Percentiles rank a stretch among this genome's conserved stretches.
Evolutionary conservation across 495 filamentous ascomycete genomes (phyloP).

Genomic region (Usnea hakonensis): DNA sequence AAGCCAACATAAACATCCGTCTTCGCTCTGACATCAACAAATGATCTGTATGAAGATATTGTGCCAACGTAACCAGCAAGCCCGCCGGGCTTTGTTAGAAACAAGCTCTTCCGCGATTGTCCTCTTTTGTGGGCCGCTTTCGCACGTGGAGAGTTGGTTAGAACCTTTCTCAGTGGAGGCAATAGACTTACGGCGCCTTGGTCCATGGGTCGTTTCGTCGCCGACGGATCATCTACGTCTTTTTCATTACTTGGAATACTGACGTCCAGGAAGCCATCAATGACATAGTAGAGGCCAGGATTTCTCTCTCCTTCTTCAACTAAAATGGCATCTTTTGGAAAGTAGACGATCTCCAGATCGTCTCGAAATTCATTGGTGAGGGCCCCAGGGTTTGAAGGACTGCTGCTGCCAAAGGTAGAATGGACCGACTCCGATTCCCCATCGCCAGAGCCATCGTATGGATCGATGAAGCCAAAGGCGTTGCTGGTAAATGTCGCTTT

Average conservation of each 20-base stretch:
- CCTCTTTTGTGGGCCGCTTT: slow-evolving; percentile 41
- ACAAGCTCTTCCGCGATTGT: slow-evolving; percentile 63
- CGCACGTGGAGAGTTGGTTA: slow-evolving; percentile 39
- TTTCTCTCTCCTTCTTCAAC: slow-evolving; percentile 95
- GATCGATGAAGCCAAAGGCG: slow-evolving; percentile 92
- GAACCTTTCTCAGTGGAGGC: slow-evolving; percentile 42
- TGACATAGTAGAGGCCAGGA: slow-evolving; percentile 93
- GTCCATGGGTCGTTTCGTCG: slow-evolving; percentile 26
- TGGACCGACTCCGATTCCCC: slow-evolving; percentile 82
- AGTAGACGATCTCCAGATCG: slow-evolving; percentile 97
- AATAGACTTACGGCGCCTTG: slow-evolving; percentile 37
- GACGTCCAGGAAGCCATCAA: slow-evolving; percentile 94
- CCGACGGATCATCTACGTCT: slow-evolving; percentile 34
- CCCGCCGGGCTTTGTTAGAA: slow-evolving; percentile 89
- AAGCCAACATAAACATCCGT: slow-evolving; percentile 99
- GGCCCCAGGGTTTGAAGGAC: slow-evolving; percentile 47
- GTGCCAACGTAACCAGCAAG: slow-evolving; percentile 91
- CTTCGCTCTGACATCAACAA: slow-evolving; percentile 93
- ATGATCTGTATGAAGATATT: slow-evolving; percentile 88
- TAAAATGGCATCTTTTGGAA: slow-evolving; percentile 88
- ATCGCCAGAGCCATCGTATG: slow-evolving; percentile 72
- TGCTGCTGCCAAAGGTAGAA: slow-evolving; percentile 54
- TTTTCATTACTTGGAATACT: slow-evolving; percentile 59
- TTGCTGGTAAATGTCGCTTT: slow-evolving; percentile 85
- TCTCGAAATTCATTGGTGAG: slow-evolving; percentile 67